Base-by-base conservation (phyloP, 2,329 filamentous ascomycete species). In the Diaporthe australafricana region DNA sequence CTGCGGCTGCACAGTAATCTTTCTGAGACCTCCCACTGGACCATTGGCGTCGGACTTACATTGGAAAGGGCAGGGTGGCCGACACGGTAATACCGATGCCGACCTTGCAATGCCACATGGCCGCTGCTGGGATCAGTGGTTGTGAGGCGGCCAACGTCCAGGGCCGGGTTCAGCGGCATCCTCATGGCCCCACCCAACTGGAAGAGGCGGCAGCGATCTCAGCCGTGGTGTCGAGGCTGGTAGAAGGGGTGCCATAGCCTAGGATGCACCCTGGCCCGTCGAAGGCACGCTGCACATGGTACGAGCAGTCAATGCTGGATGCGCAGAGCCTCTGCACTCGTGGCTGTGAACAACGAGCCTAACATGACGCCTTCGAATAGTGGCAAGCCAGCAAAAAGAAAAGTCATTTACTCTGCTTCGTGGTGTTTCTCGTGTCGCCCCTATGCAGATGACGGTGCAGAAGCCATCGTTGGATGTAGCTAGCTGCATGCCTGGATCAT, bases 81-180 rank as follows among this genome's bases (percentile, higher is more conserved):
- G 62, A 62, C 20, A 47, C 71, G 71, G 71, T 71, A 71, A 71
- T 71, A 68, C 71, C 71, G 71, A 73, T 35, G 68, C 42, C 57
- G 60, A 67, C 68, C 60, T 67, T 67, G 48, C 38, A 55, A 53
- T 56, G 70, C 60, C 71, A 73, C 71, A 73, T 73, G 71, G 71
- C 68, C 50, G 30, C 45, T 56, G 25, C 71, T 53, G 40, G 71
- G 71, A 73, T 55, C 60, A 48, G 45, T 60, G n/a, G 40, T 67
- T 20, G 60, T 22, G 25, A 40, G 55, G 40, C 57, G 60, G 52
- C 50, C 52, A 68, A 68, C 40, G 30, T 47, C 53, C 71, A 72
- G 66, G 66, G 52, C 66, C 65, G 71, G 68, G 62, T 70, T 40
- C 56, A 68, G 30, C 50, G 40, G 40, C 5, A 66, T 47, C 56